These are phyloP conservation scores for Gynandropsis gynandra DNA, from an alignment of 345 rosid species.

Conservation along the genomic window DNA sequence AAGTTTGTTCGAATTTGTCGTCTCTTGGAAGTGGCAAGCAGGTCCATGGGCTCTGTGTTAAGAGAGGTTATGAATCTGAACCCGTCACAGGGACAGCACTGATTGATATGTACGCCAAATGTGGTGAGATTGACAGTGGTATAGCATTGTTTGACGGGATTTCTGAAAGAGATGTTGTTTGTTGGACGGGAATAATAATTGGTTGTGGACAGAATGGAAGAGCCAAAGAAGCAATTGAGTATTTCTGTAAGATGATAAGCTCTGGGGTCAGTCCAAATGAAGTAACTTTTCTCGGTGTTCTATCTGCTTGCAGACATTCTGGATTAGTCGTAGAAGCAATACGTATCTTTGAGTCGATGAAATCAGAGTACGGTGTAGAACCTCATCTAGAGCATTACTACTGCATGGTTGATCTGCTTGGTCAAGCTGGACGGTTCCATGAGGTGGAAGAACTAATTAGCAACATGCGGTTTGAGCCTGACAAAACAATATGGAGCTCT, in stretches of 20 bases:
- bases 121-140: slow-evolving; percentile 54
- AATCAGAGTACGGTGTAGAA: slow-evolving; percentile 36
- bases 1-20: slow-evolving; percentile 50
- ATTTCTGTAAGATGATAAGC: slow-evolving; percentile 44
- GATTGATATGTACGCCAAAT: slow-evolving; percentile 55
- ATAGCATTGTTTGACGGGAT: slow-evolving; percentile 37
- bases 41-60: slow-evolving; percentile 51
- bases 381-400: slow-evolving; percentile 63
- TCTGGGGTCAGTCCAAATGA: slow-evolving; percentile 57
- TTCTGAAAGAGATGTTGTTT: slow-evolving; percentile 44
- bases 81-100: slow-evolving; percentile 41
- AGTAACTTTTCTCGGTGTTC: slow-evolving; percentile 59
- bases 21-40: slow-evolving; percentile 52
- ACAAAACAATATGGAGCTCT: slow-evolving; percentile 65
- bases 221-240: slow-evolving; percentile 40
- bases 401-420: slow-evolving; percentile 65
- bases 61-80: slow-evolving; percentile 49
- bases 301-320: slow-evolving; percentile 66
- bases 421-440: slow-evolving; percentile 49
- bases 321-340: slow-evolving; percentile 52
- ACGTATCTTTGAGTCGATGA: slow-evolving; percentile 44
- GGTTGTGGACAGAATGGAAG: slow-evolving; percentile 76
- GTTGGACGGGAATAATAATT: slow-evolving; percentile 67
- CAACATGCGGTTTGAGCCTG: slow-evolving; percentile 51
- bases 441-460: slow-evolving; percentile 45